Base-by-base conservation (phyloP, 2,329 filamentous ascomycete genomes). In the Alternaria solani region DNA sequence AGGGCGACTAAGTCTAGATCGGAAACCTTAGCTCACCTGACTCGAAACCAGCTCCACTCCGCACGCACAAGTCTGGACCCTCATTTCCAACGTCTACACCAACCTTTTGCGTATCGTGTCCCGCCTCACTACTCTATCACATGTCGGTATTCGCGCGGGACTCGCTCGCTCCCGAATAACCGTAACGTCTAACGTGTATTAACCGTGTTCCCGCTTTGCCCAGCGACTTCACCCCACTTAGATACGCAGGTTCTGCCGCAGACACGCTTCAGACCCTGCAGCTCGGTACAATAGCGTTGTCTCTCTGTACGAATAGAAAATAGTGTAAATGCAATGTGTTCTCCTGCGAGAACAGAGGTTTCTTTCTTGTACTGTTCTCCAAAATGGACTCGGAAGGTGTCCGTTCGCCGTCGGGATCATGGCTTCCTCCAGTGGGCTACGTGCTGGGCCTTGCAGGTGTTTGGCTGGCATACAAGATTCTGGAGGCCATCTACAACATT, bases 401-500 rank as follows among this genome's bases (percentile, higher is more conserved):
- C 9, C 18, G 48, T 25, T 20, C 43, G 3, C 7, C 26, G 2
- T 20, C 51, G 30, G 43, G 16, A 23, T 28, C 38, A 7, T 38
- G 48, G 36, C 18, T 38, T 18, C 51, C 53, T 7, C 26, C 51
- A 38, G n/a, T 28, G 20, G 9, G 53, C 3, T 43, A 59, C 41
- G 30, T 59, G 11, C 16, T 64, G 14, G 34, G 34, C 9, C 38
- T 69, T 9, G 38, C 51, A 9, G 63, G 57, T 28, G 7, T 67
- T 4, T 72, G 63, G 61, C 14, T 72, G 11, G 51, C 51, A 7
- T 67, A 60, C 28, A 61, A 64, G 34, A 1, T 64, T 8, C n/a
- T 66, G n/a, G 62, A 69, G 28, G 63, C 64, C 0, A 12, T 72
- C 16, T 72, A 73, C 60, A 70, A 71, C 44, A 47, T 74, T n/a